Evolutionary conservation across 306 rosid genomes (phyloP).

Genomic region (Fagus sylvatica): DNA sequence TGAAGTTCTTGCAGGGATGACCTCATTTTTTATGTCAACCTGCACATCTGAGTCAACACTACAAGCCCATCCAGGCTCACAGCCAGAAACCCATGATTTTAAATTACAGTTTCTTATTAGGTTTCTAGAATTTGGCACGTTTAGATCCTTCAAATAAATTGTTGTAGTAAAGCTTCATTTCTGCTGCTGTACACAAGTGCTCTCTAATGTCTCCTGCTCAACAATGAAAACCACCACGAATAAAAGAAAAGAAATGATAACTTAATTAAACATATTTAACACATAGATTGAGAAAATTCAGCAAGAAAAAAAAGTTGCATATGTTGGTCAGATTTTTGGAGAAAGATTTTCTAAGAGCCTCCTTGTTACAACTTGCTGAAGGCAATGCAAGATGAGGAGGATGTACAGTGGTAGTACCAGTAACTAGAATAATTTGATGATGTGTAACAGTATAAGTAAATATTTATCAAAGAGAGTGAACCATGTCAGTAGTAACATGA

Average conservation of each 20-base stretch:
- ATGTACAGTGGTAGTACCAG: background rate
- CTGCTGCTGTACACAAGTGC: constrained; percentile 88
- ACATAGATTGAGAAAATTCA: background rate
- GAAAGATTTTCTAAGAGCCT: constrained; percentile 2
- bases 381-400: background rate
- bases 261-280: constrained; percentile 12
- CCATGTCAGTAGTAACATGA: background rate
- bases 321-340: background rate
- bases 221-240: constrained; percentile 28
- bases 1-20: constrained; percentile 73
- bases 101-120: constrained; percentile 90
- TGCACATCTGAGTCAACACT: constrained; percentile 45
- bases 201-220: constrained; percentile 62
- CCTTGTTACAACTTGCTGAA: background rate
- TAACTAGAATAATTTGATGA: background rate
- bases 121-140: constrained; percentile 61
- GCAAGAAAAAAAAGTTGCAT: background rate
- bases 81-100: constrained; percentile 88
- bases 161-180: constrained; percentile 63
- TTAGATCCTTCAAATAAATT: constrained; percentile 48
- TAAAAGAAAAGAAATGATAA: background rate
- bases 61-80: constrained; percentile 99
- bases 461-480: background rate
- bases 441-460: background rate
- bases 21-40: constrained; percentile 60